Evolutionary conservation across 78 protist genomes (phyloP), one percentile per base, ranked within the genome.

Genomic region (Dictyostelium capitatum): DNA sequence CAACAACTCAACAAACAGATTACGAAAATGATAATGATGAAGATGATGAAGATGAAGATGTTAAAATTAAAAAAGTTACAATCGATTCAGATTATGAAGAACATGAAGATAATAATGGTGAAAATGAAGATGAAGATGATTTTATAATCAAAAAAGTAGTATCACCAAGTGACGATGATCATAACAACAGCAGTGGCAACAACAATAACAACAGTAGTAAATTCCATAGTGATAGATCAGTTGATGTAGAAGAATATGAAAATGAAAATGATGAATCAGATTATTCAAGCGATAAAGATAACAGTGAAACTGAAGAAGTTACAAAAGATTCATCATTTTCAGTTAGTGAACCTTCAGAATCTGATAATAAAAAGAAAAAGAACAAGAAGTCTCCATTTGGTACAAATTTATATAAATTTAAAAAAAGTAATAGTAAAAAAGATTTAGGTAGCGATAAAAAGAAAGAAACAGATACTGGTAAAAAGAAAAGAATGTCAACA

Each of bases 391-490:
- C 51, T 28, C 25, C 75, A 14, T 67, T 67, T 37, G 15, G 43
- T 28, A n/a, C 82, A 51, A 83, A 83, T 10, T 48, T 62, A 62
- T 62, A 72, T 32, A 83, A 62, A 56, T 56, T 53, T 17, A 73
- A 32, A 37, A 73, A 47, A 20, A 73, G 50, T 46, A 47, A 73
- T 9, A 32, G 32, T 10, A n/a, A 67, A 46, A 73, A 73, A 73
- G 79, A 73, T 7, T 17, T 17, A 59, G 30, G 19, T 7, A 59
- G 19, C 1, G 30, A 59, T 7, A 59, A 59, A 19, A 32, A 47
- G 46, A 73, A 73, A 47, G 28, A 20, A 11, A n/a, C 20, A 46
- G 11, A 11, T 28, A 32, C 17, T 4, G 46, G 46, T 1, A 50
- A 73, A 15, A 73, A 73, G 73, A 43, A 73, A 83, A 43, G 46